phyloP scores from a whole-genome alignment of 148 eudicot genomes.

The Fagopyrum tataricum region DNA sequence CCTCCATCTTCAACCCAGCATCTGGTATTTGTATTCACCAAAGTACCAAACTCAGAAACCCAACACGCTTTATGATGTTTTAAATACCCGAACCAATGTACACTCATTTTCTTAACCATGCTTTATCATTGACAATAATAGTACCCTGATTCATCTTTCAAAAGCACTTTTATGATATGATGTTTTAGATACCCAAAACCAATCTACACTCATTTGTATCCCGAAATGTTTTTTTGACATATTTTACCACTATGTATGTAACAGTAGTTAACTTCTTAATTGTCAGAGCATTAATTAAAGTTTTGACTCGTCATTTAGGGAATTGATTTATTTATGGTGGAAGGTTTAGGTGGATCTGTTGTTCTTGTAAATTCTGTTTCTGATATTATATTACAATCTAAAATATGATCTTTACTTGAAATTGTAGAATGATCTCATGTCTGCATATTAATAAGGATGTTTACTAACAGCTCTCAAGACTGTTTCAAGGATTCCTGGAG shows the following conservation, averaged over 20 bases:
- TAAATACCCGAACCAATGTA: too few relatives aligned
- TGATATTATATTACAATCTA: not conserved
- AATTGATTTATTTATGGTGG: not conserved
- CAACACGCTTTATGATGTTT: too few relatives aligned
- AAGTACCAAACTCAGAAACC: too few relatives aligned
- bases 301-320: not conserved
- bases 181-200: not conserved
- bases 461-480: constrained; percentile 69
- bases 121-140: too few relatives aligned
- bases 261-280: not conserved
- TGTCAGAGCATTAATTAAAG: not conserved
- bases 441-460: constrained; percentile 15
- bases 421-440: not conserved
- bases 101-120: too few relatives aligned
- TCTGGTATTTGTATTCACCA: too few relatives aligned
- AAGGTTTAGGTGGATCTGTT: too few relatives aligned
- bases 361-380: too few relatives aligned
- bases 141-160: not conserved
- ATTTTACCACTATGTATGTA: too few relatives aligned
- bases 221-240: too few relatives aligned
- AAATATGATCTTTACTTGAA: not conserved
- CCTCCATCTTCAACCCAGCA: too few relatives aligned
- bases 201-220: not conserved
- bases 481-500: constrained; percentile 98
- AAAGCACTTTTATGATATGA: not conserved